These are phyloP conservation scores for Paecilomyces sp. DNA, from an alignment of 2,329 filamentous ascomycete species.

Conservation along the genomic window DNA sequence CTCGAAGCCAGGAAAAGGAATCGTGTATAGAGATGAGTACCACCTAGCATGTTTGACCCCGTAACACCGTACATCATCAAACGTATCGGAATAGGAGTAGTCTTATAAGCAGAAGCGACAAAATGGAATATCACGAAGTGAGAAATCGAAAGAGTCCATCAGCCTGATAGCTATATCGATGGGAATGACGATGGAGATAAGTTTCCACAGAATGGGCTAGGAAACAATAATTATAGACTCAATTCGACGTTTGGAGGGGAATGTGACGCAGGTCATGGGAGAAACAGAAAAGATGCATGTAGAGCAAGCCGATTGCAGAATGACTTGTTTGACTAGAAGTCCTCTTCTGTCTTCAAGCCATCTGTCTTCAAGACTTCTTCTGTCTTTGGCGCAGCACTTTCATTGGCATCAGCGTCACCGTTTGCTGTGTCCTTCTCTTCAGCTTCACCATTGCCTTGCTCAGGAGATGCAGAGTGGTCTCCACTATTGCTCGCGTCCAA, in stretches of 20 bases:
- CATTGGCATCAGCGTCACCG: constrained; percentile 12
- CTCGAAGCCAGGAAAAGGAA: constrained; percentile 1
- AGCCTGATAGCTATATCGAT: background rate
- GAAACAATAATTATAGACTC: background rate
- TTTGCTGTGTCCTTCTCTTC: constrained; percentile 16
- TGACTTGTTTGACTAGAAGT: constrained; percentile 1
- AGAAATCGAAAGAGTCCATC: background rate
- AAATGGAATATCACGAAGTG: background rate
- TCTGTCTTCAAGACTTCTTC: constrained; percentile 3
- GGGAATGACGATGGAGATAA: background rate
- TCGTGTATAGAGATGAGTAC: constrained; percentile 2
- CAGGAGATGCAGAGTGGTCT: constrained; percentile 23
- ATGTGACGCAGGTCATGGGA: background rate
- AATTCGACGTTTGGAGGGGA: background rate
- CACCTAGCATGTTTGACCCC: background rate
- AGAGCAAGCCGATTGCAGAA: background rate
- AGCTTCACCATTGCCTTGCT: constrained; percentile 14
- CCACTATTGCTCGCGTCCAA: constrained; percentile 32
- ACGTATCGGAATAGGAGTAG: background rate
- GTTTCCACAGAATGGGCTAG: background rate
- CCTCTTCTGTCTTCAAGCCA: constrained; percentile 1
- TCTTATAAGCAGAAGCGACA: background rate
- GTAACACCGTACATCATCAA: background rate
- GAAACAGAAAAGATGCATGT: background rate
- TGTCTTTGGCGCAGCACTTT: constrained; percentile 1